Percentiles rank a stretch among this genome's conserved stretches.
Evolutionary conservation across 352 stramenopile species (phyloP).

Genomic region (Aphanomyces astaci): DNA sequence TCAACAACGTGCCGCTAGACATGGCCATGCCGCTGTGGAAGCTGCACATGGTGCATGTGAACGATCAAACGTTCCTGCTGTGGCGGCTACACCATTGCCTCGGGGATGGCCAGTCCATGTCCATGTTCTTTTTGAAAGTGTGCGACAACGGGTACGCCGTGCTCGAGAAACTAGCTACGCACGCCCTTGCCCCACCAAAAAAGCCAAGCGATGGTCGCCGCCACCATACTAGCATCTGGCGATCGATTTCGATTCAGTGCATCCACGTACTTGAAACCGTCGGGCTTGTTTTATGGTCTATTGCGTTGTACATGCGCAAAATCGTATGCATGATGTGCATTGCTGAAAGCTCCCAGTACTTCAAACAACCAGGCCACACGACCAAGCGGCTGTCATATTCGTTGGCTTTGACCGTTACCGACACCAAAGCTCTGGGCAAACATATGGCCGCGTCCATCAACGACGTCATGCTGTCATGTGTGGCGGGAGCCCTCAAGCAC

Average conservation of each 20-base stretch:
- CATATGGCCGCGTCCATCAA: slow-evolving; percentile 60
- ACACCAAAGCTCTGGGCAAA: slow-evolving; percentile 68
- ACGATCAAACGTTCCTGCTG: slow-evolving; percentile 38
- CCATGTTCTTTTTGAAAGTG: slow-evolving; percentile 53
- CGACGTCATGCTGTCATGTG: slow-evolving; percentile 71
- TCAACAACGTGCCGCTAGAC: slow-evolving; percentile 63
- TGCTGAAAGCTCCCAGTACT: slow-evolving; percentile 49
- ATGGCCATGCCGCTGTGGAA: slow-evolving; percentile 67
- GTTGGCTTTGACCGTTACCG: slow-evolving; percentile 59
- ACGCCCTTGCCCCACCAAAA: slow-evolving; percentile 26
- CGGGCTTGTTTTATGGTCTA: slow-evolving; percentile 42
- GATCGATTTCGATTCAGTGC: slow-evolving; percentile 11
- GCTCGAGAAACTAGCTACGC: slow-evolving; percentile 25
- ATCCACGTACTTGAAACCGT: slow-evolving; percentile 30
- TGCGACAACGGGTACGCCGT: slow-evolving; percentile 63
- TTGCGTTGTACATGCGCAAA: slow-evolving; percentile 50
- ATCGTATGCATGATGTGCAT: slow-evolving; percentile 40
- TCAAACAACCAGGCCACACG: slow-evolving; percentile 51
- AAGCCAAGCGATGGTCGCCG: too few relatives aligned
- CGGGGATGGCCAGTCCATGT: slow-evolving; percentile 57
- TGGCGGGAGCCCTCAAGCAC: slow-evolving; percentile 66
- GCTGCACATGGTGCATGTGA: slow-evolving; percentile 51
- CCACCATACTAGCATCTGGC: too few relatives aligned
- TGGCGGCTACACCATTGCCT: slow-evolving; percentile 78
- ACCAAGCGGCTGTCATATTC: slow-evolving; percentile 62